Conservation (phyloP, 768 basidiomycete species). For the Leccinum longicurvipes region DNA sequence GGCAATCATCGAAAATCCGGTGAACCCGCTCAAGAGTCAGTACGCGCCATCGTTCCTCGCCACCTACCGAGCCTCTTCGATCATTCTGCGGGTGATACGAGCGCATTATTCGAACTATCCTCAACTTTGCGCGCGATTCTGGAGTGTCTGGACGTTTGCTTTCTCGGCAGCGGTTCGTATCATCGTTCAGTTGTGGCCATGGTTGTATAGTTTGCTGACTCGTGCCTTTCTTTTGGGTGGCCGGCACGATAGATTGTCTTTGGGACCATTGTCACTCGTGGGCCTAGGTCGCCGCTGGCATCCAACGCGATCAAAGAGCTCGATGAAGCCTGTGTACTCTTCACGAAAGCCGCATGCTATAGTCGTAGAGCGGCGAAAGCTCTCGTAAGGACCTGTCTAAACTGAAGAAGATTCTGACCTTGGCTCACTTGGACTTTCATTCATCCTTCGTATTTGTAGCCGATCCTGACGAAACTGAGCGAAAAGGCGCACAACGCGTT, state of each 20-base stretch:
- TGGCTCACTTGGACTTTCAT: background rate
- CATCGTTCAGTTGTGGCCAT: background rate
- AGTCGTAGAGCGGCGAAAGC: slow-evolving; percentile 65
- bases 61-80: slow-evolving; percentile 54
- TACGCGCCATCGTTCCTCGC: slow-evolving; percentile 67
- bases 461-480: slow-evolving; percentile 54
- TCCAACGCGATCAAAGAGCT: slow-evolving; percentile 65
- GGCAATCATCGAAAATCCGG: slow-evolving; percentile 64
- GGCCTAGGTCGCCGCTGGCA: slow-evolving; percentile 67
- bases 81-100: slow-evolving; percentile 48
- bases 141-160: slow-evolving; percentile 61
- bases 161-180: slow-evolving; percentile 50
- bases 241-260: slow-evolving; percentile 56
- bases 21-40: slow-evolving; percentile 60
- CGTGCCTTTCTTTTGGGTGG: background rate
- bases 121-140: slow-evolving; percentile 50
- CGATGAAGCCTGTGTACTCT: slow-evolving; percentile 64
- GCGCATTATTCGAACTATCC: slow-evolving; percentile 49
- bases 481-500: slow-evolving; percentile 67
- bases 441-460: slow-evolving; percentile 29
- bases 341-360: slow-evolving; percentile 54
- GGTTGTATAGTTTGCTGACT: background rate
- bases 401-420: background rate
- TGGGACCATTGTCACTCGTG: slow-evolving; percentile 73
- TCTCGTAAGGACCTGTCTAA: slow-evolving; percentile 42